Percentiles rank a stretch among this genome's conserved stretches.
Conservation (phyloP, 1,284 basidiomycete genomes). For the Phlebopus sp. region DNA sequence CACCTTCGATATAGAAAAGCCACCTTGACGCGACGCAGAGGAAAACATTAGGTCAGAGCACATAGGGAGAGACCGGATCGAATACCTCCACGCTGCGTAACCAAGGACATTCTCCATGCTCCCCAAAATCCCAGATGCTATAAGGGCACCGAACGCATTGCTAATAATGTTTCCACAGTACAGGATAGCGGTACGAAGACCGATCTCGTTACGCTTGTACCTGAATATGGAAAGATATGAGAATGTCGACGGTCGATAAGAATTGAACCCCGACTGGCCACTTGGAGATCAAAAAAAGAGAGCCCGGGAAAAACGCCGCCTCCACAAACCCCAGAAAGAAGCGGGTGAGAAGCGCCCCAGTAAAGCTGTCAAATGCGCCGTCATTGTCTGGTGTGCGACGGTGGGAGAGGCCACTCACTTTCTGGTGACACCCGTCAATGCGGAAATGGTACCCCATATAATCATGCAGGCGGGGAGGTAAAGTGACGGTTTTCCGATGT, state of each 20-base stretch:
- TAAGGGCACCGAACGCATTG: constrained; percentile 82
- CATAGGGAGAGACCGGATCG: not conserved
- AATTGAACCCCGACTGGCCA: constrained; percentile 56
- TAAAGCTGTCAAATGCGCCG: constrained; percentile 45
- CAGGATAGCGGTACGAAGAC: constrained; percentile 70
- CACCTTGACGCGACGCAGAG: constrained; percentile 41
- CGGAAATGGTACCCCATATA: constrained; percentile 67
- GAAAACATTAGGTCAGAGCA: constrained; percentile 20
- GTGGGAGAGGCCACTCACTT: constrained; percentile 38
- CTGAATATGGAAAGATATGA: constrained; percentile 46
- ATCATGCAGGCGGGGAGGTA: constrained; percentile 74
- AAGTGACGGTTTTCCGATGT: constrained; percentile 69
- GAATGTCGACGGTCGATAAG: not conserved
- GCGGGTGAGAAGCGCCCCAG: constrained; percentile 67
- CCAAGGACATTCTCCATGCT: constrained; percentile 71
- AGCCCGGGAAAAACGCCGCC: constrained; percentile 75
- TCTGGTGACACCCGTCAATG: constrained; percentile 59
- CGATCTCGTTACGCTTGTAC: constrained; percentile 51
- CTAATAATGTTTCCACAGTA: constrained; percentile 57
- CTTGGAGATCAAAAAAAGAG: constrained; percentile 68
- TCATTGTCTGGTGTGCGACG: not conserved
- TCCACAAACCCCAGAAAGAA: constrained; percentile 71
- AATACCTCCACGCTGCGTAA: constrained; percentile 70
- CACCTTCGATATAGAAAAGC: constrained; percentile 77
- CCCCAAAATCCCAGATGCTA: constrained; percentile 70